phyloP scores from a whole-genome alignment of 2,329 filamentous ascomycete species.

The Setomelanomma holmii region DNA sequence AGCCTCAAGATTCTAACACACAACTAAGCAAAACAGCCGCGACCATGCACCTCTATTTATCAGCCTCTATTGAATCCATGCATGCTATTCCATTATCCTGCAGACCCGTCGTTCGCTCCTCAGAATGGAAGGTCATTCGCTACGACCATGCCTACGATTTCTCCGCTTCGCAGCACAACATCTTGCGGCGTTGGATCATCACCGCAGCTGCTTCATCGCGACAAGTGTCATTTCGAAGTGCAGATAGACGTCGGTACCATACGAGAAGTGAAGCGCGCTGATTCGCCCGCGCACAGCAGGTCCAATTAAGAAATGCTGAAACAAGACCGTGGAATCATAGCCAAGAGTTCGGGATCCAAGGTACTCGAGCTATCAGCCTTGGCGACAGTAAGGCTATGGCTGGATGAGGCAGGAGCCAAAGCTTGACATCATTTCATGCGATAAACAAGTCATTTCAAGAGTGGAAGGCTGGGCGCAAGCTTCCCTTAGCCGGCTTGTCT shows the following conservation, averaged over 20 bases:
- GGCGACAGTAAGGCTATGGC: neutral
- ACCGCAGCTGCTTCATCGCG: neutral
- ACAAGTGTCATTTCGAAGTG: neutral
- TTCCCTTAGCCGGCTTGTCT: neutral
- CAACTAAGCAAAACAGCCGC: neutral
- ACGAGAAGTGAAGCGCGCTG: neutral
- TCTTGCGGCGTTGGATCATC: neutral
- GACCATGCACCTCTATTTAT: neutral
- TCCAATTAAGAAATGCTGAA: neutral
- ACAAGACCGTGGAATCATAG: neutral
- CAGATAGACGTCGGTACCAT: neutral
- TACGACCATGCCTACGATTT: neutral
- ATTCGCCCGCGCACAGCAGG: neutral
- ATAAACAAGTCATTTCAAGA: conserved; percentile 1
- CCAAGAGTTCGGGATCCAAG: neutral
- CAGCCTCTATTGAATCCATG: neutral
- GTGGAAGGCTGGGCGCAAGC: neutral
- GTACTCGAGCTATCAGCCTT: neutral
- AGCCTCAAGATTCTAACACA: neutral
- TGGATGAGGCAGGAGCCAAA: neutral
- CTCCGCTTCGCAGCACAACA: neutral
- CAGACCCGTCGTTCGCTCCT: neutral
- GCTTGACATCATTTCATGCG: conserved; percentile 2
- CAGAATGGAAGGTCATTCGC: neutral
- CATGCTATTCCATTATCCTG: neutral